Conservation (phyloP, 768 basidiomycete species). For the Zangia roseola region DNA sequence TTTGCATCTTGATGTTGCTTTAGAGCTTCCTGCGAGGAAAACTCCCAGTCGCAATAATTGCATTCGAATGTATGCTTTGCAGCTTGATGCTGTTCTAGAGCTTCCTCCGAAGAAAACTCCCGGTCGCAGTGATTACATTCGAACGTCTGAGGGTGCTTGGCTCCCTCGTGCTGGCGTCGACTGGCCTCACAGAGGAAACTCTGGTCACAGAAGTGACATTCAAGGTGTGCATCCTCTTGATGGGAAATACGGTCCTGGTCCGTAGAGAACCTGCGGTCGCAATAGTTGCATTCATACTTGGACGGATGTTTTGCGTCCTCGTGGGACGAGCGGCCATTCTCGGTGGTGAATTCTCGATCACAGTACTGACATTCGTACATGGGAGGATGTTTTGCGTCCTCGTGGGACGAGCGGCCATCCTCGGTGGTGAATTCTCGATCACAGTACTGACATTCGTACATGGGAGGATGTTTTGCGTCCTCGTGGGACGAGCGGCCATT, state of each 20-base stretch:
- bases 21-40: conserved; percentile 1
- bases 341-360: conserved; percentile 3
- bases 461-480: conserved; percentile 3
- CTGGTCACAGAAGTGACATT: conserved; percentile 12
- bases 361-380: conserved; percentile 13
- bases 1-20: conserved; percentile 10
- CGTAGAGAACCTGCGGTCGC: conserved; percentile 7
- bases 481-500: conserved; percentile 11
- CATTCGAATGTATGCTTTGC: conserved; percentile 9
- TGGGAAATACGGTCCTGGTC: background rate
- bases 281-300: conserved; percentile 11
- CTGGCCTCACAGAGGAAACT: conserved; percentile 2
- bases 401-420: conserved; percentile 9
- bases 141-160: background rate
- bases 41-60: conserved; percentile 6
- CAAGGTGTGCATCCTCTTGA: conserved; percentile 5
- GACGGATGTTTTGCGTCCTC: conserved; percentile 7
- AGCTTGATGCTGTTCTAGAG: conserved; percentile 2
- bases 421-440: conserved; percentile 3
- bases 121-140: conserved; percentile 8
- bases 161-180: conserved; percentile 10
- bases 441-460: conserved; percentile 14
- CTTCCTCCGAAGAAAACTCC: background rate
- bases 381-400: conserved; percentile 7
- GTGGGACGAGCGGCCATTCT: conserved; percentile 8